Conservation (phyloP, 1,284 basidiomycete genomes). For the Ustilago bromivora region DNA sequence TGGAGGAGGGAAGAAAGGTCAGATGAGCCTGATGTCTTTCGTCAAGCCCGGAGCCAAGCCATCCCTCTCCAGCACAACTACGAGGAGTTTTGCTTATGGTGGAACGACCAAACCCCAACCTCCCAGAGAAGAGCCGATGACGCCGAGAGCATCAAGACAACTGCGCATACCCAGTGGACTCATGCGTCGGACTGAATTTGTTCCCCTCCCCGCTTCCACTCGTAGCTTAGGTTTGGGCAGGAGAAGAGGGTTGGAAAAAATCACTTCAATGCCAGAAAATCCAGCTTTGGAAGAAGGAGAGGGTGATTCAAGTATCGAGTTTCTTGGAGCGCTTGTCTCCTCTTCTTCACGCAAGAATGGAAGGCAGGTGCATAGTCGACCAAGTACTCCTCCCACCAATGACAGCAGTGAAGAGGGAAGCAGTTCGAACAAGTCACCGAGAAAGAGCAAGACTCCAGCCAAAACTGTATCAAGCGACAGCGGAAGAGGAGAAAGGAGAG, state of each 20-base stretch:
- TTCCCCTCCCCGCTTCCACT: slow-evolving; percentile 7
- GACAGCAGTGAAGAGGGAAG: background rate
- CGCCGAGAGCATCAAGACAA: slow-evolving; percentile 19
- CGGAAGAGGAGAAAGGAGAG: background rate
- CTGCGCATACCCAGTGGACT: slow-evolving; percentile 19
- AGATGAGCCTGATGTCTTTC: slow-evolving; percentile 2
- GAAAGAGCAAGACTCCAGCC: background rate
- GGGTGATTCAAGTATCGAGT: slow-evolving; percentile 36
- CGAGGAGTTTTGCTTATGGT: background rate
- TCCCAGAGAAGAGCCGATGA: slow-evolving; percentile 6
- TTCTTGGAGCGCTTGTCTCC: slow-evolving; percentile 22
- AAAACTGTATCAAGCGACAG: background rate
- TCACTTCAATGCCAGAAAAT: slow-evolving; percentile 6
- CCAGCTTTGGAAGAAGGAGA: slow-evolving; percentile 2
- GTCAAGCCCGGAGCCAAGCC: slow-evolving; percentile 5
- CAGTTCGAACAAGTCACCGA: slow-evolving; percentile 18
- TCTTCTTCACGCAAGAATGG: background rate
- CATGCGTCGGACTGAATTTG: slow-evolving; percentile 26
- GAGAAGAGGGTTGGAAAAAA: background rate
- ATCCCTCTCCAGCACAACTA: background rate
- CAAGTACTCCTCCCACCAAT: slow-evolving; percentile 4
- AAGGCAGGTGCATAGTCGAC: background rate
- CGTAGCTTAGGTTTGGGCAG: background rate
- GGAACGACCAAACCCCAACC: background rate
- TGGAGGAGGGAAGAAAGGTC: background rate